These are phyloP conservation scores for Yamadazyma dushanensis DNA, from an alignment of 1,139 yeast species.

Conservation along the genomic window DNA sequence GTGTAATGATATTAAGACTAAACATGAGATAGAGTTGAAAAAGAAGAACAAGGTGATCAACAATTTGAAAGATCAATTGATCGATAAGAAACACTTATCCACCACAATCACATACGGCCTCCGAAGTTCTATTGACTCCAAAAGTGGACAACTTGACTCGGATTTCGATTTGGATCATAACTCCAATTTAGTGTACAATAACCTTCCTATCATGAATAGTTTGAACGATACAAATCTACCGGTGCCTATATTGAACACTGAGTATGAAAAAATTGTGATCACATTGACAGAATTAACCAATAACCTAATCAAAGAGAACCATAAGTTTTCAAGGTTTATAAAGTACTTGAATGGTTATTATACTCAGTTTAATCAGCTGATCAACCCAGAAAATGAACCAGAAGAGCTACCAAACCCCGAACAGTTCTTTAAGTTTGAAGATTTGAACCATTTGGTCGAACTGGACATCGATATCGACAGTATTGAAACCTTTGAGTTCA, in stretches of 20 bases:
- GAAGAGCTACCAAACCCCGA: slow-evolving; percentile 35
- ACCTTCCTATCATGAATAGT: slow-evolving; percentile 29
- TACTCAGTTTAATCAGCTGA: slow-evolving; percentile 24
- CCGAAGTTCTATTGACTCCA: background rate
- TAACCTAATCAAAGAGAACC: slow-evolving; percentile 41
- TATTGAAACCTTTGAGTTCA: slow-evolving; percentile 38
- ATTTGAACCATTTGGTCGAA: slow-evolving; percentile 14
- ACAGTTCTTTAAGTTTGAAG: slow-evolving; percentile 29
- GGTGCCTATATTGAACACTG: slow-evolving; percentile 26
- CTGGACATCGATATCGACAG: slow-evolving; percentile 26
- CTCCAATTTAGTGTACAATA: slow-evolving; percentile 32
- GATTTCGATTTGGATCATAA: slow-evolving; percentile 15
- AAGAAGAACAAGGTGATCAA: slow-evolving; percentile 37
- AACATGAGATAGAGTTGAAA: slow-evolving; percentile 43
- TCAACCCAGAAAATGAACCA: slow-evolving; percentile 14
- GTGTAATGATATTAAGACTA: slow-evolving; percentile 33
- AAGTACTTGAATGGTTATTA: slow-evolving; percentile 32
- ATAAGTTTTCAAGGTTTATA: slow-evolving; percentile 35
- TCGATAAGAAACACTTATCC: slow-evolving; percentile 36
- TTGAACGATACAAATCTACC: slow-evolving; percentile 22
- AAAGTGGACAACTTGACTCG: slow-evolving; percentile 2
- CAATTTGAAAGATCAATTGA: slow-evolving; percentile 38
- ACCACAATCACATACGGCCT: slow-evolving; percentile 33
- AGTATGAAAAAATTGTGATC: slow-evolving; percentile 38
- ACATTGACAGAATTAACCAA: slow-evolving; percentile 42